A percentile compares a stretch with the other conserved stretches of the same genome.
phyloP scores from a whole-genome alignment of 129 eudicot genomes.

The Flaveria linearis region DNA sequence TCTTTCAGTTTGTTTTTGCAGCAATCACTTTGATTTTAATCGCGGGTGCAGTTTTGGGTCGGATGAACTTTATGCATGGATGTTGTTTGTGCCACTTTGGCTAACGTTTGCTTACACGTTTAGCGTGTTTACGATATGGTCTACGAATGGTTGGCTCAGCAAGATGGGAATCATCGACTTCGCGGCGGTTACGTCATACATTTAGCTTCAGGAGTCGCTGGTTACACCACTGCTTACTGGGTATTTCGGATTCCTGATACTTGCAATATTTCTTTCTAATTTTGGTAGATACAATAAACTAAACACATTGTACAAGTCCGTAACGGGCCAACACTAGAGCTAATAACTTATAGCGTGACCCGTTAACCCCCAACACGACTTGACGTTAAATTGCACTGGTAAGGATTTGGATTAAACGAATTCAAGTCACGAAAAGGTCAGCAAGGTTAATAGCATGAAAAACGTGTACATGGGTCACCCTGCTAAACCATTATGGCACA shows the following conservation, averaged over 20 bases:
- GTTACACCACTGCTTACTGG: slow-evolving; percentile 64
- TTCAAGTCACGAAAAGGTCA: neutral
- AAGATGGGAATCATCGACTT: slow-evolving; percentile 64
- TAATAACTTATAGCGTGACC: neutral
- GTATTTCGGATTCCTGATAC: slow-evolving; percentile 18
- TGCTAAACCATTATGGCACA: no score
- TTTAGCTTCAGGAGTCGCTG: slow-evolving; percentile 66
- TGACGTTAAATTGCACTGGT: neutral
- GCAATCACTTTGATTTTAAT: slow-evolving; percentile 57
- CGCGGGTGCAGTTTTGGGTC: slow-evolving; percentile 61
- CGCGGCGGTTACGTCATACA: slow-evolving; percentile 70
- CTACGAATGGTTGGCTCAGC: slow-evolving; percentile 63
- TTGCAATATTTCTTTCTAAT: neutral
- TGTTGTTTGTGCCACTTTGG: slow-evolving; percentile 73
- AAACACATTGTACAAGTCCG: no score
- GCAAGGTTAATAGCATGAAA: neutral
- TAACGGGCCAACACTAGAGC: neutral
- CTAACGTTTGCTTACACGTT: slow-evolving; percentile 64
- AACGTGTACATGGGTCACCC: no score
- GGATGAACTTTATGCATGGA: slow-evolving; percentile 72
- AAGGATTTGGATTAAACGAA: neutral
- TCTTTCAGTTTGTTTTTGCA: slow-evolving; percentile 61
- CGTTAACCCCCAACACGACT: neutral
- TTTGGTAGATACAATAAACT: neutral
- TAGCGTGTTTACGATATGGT: slow-evolving; percentile 65